Conservation (phyloP, 2,329 filamentous ascomycete species). For the Dactylellina leptospora region DNA sequence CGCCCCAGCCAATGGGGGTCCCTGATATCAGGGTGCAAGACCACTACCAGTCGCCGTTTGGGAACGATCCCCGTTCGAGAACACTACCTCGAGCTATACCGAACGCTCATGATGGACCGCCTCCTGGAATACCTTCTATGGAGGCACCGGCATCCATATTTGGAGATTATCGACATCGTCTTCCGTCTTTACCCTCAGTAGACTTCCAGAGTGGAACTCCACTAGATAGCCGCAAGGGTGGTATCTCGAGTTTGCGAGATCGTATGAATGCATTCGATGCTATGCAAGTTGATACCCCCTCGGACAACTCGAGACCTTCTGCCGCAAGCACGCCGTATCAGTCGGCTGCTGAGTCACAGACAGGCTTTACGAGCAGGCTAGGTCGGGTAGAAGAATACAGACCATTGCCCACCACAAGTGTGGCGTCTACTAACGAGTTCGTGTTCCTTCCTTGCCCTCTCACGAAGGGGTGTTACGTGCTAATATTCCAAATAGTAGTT, state of each 20-base stretch:
- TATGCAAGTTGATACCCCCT: slow-evolving; percentile 41
- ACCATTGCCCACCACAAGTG: slow-evolving; percentile 20
- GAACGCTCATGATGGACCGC: slow-evolving; percentile 41
- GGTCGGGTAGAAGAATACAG: slow-evolving; percentile 36
- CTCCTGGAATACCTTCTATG: slow-evolving; percentile 49
- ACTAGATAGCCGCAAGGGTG: slow-evolving; percentile 28
- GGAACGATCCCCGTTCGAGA: slow-evolving; percentile 20
- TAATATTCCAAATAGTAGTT: no score
- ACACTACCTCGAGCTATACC: slow-evolving; percentile 48
- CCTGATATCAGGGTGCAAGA: slow-evolving; percentile 52
- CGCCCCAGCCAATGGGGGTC: slow-evolving; percentile 48
- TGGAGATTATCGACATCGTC: slow-evolving; percentile 42
- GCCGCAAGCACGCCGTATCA: slow-evolving; percentile 14
- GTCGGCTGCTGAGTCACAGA: slow-evolving; percentile 14
- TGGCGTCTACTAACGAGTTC: slow-evolving; percentile 48
- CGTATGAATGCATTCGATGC: slow-evolving; percentile 46
- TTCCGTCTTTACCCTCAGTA: slow-evolving; percentile 33
- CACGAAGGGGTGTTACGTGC: no score
- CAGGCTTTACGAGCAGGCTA: slow-evolving; percentile 18
- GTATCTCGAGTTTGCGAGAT: slow-evolving; percentile 48
- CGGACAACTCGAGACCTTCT: slow-evolving; percentile 22
- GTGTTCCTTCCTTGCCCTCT: not conserved
- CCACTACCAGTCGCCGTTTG: slow-evolving; percentile 37
- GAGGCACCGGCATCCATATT: slow-evolving; percentile 46
- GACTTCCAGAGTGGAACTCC: slow-evolving; percentile 31